Evolutionary conservation across 2,329 filamentous ascomycete genomes (phyloP), one percentile per base, ranked within the genome.

Genomic region (Botryosphaeria agaves): DNA sequence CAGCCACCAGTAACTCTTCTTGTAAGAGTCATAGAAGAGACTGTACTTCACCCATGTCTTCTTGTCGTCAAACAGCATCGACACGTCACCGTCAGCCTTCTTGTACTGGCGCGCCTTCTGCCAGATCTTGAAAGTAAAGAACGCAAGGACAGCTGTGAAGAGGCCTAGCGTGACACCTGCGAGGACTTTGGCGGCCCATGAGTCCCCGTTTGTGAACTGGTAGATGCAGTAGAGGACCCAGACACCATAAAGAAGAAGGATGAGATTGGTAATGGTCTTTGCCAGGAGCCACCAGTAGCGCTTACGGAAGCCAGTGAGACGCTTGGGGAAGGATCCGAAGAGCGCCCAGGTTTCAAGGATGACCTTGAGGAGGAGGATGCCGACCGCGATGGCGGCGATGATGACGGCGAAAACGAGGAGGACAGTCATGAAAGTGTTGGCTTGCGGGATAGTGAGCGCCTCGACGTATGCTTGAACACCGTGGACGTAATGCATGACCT

Each of bases 161-260:
- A 85, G 45, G 2, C 54, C 71, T 2, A 95, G 66, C 0, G 84
- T 93, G 12, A 92, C 58, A 35, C 66, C 87, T 11, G 89, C 89
- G 16, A 95, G 72, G 0, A 68, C 42, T 52, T 91, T 89, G 27
- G 84, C 85, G 5, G 78, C 83, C 85, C 85, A 94, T 0, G 87
- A 95, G 53, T 95, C 89, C 35, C 87, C 85, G 25, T 76, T 69
- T 1, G 78, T 89, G 55, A 95, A 93, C 49, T 98, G 89, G 54
- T 87, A 95, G 38, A 98, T 70, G 52, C 87, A 95, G 57, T 93
- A 95, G 26, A 95, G 61, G 1, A 84, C 82, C 89, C 89, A 95
- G 36, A 93, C 71, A 37, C 89, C 83, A 55, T 95, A 98, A 3
- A 95, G 69, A 12, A 95, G 61, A 36, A 95, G 66, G 42, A 98